Percentiles rank a stretch among this genome's conserved stretches.
These are phyloP conservation scores for Aspergillus nanangensis DNA, from an alignment of 495 filamentous ascomycete species.

Conservation along the genomic window DNA sequence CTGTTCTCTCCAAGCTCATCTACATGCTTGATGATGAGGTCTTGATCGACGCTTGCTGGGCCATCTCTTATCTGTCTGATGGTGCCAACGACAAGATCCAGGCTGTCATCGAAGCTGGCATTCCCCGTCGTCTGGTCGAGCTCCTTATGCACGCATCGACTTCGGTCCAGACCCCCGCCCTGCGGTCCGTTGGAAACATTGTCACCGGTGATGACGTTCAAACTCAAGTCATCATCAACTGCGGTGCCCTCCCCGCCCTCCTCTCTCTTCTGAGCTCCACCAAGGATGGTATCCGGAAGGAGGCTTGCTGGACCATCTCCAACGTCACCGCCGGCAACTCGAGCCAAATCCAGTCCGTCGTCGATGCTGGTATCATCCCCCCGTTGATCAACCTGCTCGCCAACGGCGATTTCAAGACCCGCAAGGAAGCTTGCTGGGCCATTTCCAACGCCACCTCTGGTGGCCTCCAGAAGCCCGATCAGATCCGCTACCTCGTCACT, in stretches of 20 bases:
- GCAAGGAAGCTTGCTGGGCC: conserved; percentile 99
- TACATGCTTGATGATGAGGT: conserved; percentile 99
- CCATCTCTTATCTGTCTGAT: conserved; percentile 98
- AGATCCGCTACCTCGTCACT: conserved; percentile 90
- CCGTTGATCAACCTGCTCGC: conserved; percentile 93
- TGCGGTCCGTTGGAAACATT: conserved; percentile 97
- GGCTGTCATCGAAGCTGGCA: conserved; percentile 96
- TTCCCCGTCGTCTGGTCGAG: conserved; percentile 94
- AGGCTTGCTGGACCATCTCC: conserved; percentile 99
- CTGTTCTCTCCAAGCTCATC: conserved; percentile 92
- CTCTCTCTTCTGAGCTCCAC: conserved; percentile 89
- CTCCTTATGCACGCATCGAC: conserved; percentile 99
- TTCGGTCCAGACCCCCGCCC: conserved; percentile 95
- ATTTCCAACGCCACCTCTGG: conserved; percentile 99
- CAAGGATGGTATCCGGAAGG: conserved; percentile 99
- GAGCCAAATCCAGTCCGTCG: conserved; percentile 93
- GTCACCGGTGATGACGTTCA: conserved; percentile 98
- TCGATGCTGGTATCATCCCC: conserved; percentile 95
- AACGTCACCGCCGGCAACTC: conserved; percentile 99
- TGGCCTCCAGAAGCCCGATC: conserved; percentile 96
- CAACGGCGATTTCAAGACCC: conserved; percentile 97
- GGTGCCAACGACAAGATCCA: conserved; percentile 99
- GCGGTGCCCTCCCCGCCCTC: conserved; percentile 85
- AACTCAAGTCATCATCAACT: conserved; percentile 99
- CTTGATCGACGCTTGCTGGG: conserved; percentile 99